Base-by-base conservation (phyloP, 768 basidiomycete genomes). In the Lactifluus hygrophoroides region DNA sequence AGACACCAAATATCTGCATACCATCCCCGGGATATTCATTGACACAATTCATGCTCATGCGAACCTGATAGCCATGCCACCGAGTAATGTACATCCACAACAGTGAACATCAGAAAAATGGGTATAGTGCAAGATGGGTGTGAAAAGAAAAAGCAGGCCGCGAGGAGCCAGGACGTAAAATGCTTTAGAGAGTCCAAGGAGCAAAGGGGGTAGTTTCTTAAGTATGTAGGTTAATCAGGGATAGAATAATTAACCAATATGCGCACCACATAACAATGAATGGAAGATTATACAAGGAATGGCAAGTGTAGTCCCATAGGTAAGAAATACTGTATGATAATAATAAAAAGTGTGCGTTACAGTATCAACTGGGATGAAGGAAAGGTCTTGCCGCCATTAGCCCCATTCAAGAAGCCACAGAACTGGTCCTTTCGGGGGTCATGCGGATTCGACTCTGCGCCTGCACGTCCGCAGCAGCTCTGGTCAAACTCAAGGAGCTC, bases 371-470 rank as follows among this genome's bases (percentile, higher is more conserved):
- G 8, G 27, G 13, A 27, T 46, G 7, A 37, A 34, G 32, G 16
- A 32, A 28, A 46, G 25, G 23, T 16, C 5, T 17, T 43, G 46
- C 40, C 17, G 14, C 23, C 32, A 43, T 23, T n/a, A 25, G 42
- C 19, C 27, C 16, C 28, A 13, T 19, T 60, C 49, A 60, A 28
- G 28, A 30, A 19, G 35, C 54, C 23, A 45, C 42, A 7, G 8
- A 5, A 17, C 27, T 21, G 17, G 47, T 30, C 47, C 42, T 53
- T 34, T 48, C 57, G 19, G 56, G 43, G 32, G 56, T 30, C 53
- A 58, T 50, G 34, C 60, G 61, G 32, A 64, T 54, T 38, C 63
- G 56, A 34, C 61, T 64, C 53, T 52, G 61, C 28, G 60, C 62
- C 38, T 61, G 56, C 51, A 61, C 56, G 1, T 58, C 56, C n/a